Base-by-base conservation (phyloP, 257 asterid genomes). In the Linderniella brevidens region DNA sequence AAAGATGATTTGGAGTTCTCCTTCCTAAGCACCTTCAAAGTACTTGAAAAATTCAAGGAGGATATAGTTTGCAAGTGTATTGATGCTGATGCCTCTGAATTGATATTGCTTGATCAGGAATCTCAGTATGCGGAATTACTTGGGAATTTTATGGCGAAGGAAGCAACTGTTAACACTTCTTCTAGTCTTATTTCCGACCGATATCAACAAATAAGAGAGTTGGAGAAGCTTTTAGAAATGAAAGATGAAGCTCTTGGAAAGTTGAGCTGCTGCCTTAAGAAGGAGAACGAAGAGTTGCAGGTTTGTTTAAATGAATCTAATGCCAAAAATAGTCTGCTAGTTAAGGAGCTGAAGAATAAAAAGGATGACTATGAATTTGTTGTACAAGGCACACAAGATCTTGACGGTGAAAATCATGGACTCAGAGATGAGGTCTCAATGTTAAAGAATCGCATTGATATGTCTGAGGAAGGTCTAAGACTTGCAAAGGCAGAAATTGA, bases 81-180 rank as follows among this genome's bases (percentile, higher is more conserved):
- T 11, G 94, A 79, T 67, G 77, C 80, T 62, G 58, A 68, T 49
- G 61, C 55, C 19, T 55, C 52, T 51, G 77, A 80, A 54, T 57
- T 67, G 59, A 60, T 79, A 56, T 68, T 75, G 72, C 63, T 56
- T 35, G 95, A 77, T 45, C 46, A 54, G 69, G 93, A 82, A 65
- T 53, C 73, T 17, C 61, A 62, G 65, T 58, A 55, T 43, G 68
- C 49, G 50, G 60, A 68, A 37, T 49, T 78, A 68, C 45, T 61
- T 18, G 86, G 66, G 62, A 78, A 73, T 46, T 49, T 71, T 50
- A 60, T 71, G 66, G 50, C 32, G 70, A 69, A 74, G 66, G 85
- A 82, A 62, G 57, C 71, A 49, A 75, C 71, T 64, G 79, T 79
- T 44, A 77, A 68, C 58, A 46, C 57, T 49, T 73, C 86, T 57